Evolutionary conservation across 306 rosid genomes (phyloP).

Genomic region (Trifolium fragiferum): DNA sequence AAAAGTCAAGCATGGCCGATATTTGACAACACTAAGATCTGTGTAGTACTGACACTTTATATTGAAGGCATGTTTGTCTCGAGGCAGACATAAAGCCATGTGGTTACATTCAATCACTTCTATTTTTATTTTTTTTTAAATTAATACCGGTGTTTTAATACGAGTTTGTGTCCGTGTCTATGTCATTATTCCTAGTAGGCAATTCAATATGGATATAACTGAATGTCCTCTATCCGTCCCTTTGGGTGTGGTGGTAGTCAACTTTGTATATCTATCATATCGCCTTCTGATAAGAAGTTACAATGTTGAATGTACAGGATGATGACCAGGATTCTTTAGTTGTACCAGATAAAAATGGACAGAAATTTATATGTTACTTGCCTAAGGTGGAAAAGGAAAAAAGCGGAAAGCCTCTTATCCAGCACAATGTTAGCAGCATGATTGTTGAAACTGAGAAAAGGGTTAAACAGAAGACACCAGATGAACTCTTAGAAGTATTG

Average conservation of each 20-base stretch:
- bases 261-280: neutral
- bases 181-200: neutral
- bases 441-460: conserved; percentile 83
- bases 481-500: conserved; percentile 86
- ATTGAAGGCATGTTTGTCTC: neutral
- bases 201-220: conserved; percentile 8
- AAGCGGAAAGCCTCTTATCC: conserved; percentile 64
- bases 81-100: neutral
- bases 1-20: neutral
- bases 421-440: conserved; percentile 79
- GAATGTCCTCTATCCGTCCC: neutral
- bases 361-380: conserved; percentile 75
- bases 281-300: conserved; percentile 4
- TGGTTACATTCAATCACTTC: neutral
- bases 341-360: conserved; percentile 77
- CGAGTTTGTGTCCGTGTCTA: neutral
- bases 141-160: neutral
- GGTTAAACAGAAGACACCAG: conserved; percentile 87
- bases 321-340: conserved; percentile 81
- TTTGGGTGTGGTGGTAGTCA: conserved; percentile 2
- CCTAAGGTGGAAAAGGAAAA: conserved; percentile 87
- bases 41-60: neutral
- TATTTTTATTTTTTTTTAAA: neutral
- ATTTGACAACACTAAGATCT: neutral
- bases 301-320: conserved; percentile 57